Evolutionary conservation across 2,329 filamentous ascomycete genomes (phyloP).

Genomic region (Fusarium sp.): DNA sequence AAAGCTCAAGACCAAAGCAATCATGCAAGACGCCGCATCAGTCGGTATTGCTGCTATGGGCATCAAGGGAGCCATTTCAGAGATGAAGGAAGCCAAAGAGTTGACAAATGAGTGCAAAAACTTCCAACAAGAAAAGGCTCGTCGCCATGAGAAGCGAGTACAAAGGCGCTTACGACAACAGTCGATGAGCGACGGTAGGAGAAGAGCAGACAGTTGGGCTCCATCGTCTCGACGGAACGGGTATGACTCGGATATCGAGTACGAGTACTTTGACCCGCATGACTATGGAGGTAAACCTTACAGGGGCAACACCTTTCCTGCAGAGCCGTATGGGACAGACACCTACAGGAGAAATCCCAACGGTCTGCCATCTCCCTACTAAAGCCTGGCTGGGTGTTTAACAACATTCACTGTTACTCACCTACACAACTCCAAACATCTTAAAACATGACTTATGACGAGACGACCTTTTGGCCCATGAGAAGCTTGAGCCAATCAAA

Average conservation of each 20-base stretch:
- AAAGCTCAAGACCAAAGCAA: slow-evolving; percentile 68
- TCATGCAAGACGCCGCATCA: slow-evolving; percentile 70
- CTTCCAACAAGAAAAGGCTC: slow-evolving; percentile 63
- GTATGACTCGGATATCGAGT: slow-evolving; percentile 56
- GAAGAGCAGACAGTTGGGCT: slow-evolving; percentile 60
- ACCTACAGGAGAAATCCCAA: slow-evolving; percentile 37
- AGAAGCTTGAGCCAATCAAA: slow-evolving; percentile 27
- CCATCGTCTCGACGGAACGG: slow-evolving; percentile 57
- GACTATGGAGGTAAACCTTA: slow-evolving; percentile 57
- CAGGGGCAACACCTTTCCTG: slow-evolving; percentile 34
- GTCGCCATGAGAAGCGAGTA: slow-evolving; percentile 62
- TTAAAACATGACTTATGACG: slow-evolving; percentile 45
- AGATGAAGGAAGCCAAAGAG: slow-evolving; percentile 68
- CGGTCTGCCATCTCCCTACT: slow-evolving; percentile 52
- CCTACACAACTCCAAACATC: slow-evolving; percentile 12
- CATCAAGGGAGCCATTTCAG: slow-evolving; percentile 67
- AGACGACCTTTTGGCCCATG: slow-evolving; percentile 35
- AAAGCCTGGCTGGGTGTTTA: slow-evolving; percentile 8
- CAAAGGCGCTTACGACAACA: slow-evolving; percentile 51
- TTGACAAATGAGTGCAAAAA: slow-evolving; percentile 61
- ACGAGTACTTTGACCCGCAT: slow-evolving; percentile 55
- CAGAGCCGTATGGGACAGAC: slow-evolving; percentile 35
- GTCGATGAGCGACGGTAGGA: slow-evolving; percentile 51
- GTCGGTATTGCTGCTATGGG: slow-evolving; percentile 69
- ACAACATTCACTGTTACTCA: slow-evolving; percentile 3